Conservation (phyloP, 78 protist species). For the Dictyostelium discoideum region dicty_2.7 NC_007089.4:1026001-1026500, state of each 20-base stretch:
- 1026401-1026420: neutral
- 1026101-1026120: slow-evolving; percentile 57
- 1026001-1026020: slow-evolving; percentile 44
- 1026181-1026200: neutral
- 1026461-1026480: too few relatives aligned
- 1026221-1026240: neutral
- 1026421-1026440: neutral
- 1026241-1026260: neutral
- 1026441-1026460: too few relatives aligned
- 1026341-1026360: neutral
- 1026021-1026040: slow-evolving; percentile 16
- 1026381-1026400: neutral
- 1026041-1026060: neutral
- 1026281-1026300: neutral
- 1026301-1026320: neutral
- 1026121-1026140: slow-evolving; percentile 64
- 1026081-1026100: slow-evolving; percentile 64
- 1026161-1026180: neutral
- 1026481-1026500: too few relatives aligned
- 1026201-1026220: neutral
- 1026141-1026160: neutral
- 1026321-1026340: neutral
- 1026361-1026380: neutral
- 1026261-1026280: neutral
- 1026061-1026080: neutral